Evolutionary conservation across 441 rosid genomes (phyloP).

Genomic region (Adansonia grandidieri): DNA sequence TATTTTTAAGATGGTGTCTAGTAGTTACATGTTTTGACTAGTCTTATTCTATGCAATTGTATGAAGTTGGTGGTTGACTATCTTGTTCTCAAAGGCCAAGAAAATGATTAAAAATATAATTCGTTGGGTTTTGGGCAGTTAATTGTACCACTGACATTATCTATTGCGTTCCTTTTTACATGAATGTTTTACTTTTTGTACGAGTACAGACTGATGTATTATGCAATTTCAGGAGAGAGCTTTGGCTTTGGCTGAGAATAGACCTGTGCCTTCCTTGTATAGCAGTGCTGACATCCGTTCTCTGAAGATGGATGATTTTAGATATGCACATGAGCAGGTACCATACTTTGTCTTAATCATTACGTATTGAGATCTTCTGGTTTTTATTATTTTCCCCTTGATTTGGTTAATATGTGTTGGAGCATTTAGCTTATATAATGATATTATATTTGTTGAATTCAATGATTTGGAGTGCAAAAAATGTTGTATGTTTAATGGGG

Average conservation of each 20-base stretch:
- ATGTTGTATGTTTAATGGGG: neutral
- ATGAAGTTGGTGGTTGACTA: neutral
- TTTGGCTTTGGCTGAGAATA: conserved; percentile 66
- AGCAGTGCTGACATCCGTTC: conserved; percentile 79
- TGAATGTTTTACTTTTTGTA: neutral
- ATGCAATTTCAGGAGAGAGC: conserved; percentile 64
- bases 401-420: neutral
- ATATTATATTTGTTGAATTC: neutral
- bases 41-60: neutral
- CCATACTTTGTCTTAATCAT: neutral
- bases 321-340: conserved; percentile 96
- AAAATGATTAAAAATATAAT: neutral
- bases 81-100: neutral
- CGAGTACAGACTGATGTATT: conserved; percentile 14
- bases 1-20: neutral
- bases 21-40: neutral
- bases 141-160: neutral
- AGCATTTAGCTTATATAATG: neutral
- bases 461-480: neutral
- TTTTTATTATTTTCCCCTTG: neutral
- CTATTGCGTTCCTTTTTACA: neutral
- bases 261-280: conserved; percentile 69
- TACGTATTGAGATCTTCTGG: neutral
- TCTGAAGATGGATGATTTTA: conserved; percentile 83
- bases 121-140: neutral